A percentile compares a stretch with the other conserved stretches of the same genome.
Conservation (phyloP, 2,329 filamentous ascomycete genomes). For the Aspergillus costaricaensis region DNA sequence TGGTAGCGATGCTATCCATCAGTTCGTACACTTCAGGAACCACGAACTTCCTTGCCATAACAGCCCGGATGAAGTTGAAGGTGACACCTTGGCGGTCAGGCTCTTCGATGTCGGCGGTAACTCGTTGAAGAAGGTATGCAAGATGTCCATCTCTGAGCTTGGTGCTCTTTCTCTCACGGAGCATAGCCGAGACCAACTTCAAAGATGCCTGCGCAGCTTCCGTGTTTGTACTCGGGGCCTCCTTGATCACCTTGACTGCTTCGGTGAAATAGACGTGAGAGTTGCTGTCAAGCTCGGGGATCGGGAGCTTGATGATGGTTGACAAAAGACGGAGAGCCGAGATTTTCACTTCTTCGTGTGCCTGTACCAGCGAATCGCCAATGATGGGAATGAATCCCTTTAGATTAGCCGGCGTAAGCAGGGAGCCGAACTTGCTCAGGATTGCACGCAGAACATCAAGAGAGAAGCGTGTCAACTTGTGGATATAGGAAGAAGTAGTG, state of each 20-base stretch:
- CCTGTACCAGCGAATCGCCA: slow-evolving; percentile 79
- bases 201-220: slow-evolving; percentile 85
- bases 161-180: slow-evolving; percentile 77
- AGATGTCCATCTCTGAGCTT: slow-evolving; percentile 77
- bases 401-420: slow-evolving; percentile 78
- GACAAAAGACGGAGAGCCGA: slow-evolving; percentile 83
- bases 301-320: slow-evolving; percentile 79
- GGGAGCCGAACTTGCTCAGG: slow-evolving; percentile 79
- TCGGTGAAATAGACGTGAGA: slow-evolving; percentile 80
- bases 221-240: slow-evolving; percentile 73
- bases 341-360: slow-evolving; percentile 90
- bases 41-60: slow-evolving; percentile 81
- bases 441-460: slow-evolving; percentile 83
- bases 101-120: slow-evolving; percentile 88
- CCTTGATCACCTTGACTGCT: slow-evolving; percentile 77
- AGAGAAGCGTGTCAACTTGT: slow-evolving; percentile 86
- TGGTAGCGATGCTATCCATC: slow-evolving; percentile 80
- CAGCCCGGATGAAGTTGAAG: slow-evolving; percentile 88
- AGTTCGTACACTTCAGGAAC: slow-evolving; percentile 88
- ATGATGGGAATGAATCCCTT: slow-evolving; percentile 84
- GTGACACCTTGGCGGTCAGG: slow-evolving; percentile 89
- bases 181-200: slow-evolving; percentile 81
- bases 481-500: slow-evolving; percentile 73
- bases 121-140: slow-evolving; percentile 76
- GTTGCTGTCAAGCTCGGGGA: slow-evolving; percentile 68